Evolutionary conservation across 2,329 filamentous ascomycete species (phyloP), one percentile per base, ranked within the genome.

Genomic region (Sporothrix brunneoviolacea): DNA sequence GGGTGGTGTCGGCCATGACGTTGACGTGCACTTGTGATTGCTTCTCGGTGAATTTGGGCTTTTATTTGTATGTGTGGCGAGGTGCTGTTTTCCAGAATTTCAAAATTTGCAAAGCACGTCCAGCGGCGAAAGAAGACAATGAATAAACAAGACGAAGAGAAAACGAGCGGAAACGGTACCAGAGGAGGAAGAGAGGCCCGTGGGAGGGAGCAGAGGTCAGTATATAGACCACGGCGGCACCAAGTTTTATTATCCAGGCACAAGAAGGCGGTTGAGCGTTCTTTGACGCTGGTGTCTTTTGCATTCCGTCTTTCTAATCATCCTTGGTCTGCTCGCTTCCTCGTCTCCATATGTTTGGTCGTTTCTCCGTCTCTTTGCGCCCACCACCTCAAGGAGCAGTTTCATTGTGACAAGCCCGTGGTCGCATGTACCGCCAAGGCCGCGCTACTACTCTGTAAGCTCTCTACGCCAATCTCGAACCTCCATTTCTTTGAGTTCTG

Each of bases 1-100:
- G 61, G 28, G 68, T 69, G 47, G 68, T 61, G 46, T 65, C 59
- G 37, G 70, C 62, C 57, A 76, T 75, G 55, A 47, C n/a, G n/a
- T n/a, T 61, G 61, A 18, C 8, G 16, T 9, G 2, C 13, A 8
- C n/a, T 32, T 21, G 16, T n/a, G n/a, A n/a, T 21, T 21, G 10
- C 24, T 32, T 28, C 13, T 24, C n/a, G n/a, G n/a, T n/a, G 18
- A 22, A 6, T 18, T 32, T 7, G 32, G 10, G 13, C 18, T 28
- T 41, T 12, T 36, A 10, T 19, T 18, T 48, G 12, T 24, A 28
- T 30, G 18, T 16, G 13, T 8, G 6, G 46, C 2, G 3, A 32
- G 18, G 32, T 18, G 16, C 24, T 15, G 9, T 48, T 48, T n/a
- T 43, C 27, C 12, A 45, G 39, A 50, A 44, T 22, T 19, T 21